Evolutionary conservation across 176 grass and related monocot genomes (phyloP), one percentile per base, ranked within the genome.

Genomic region (Triticum monococcum): DNA sequence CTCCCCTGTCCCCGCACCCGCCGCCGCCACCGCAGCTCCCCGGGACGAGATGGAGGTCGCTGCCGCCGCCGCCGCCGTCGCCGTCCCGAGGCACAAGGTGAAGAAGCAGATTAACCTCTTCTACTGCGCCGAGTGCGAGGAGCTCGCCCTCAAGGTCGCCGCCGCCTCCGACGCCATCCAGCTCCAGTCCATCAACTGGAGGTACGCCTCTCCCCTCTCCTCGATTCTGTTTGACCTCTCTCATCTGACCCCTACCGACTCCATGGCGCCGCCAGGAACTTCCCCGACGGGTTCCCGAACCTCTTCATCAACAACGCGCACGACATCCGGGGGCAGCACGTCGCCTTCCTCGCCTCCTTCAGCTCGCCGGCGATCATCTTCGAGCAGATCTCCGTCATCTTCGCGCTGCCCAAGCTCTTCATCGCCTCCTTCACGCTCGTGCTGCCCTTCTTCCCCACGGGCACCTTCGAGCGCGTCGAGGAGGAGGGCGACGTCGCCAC

Each of bases 401-500:
- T 91, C 86, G 94, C 94, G 37, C 75, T 98, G 85, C 97, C 97
- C 48, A 98, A 93, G 87, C 83, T 92, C 28, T 98, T 98, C 85
- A 92, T 98, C 83, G 88, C 92, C 75, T 96, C 94, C 17, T 98
- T 98, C 84, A 92, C 94, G 4, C 84, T 98, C 72, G 97, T 98
- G 81, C 92, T 98, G 46, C 97, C 97, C 5, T 98, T 96, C 87
- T 98, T 98, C 79, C 93, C 97, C 35, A 98, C 97, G 23, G 97
- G 97, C 45, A 91, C 97, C 71, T 98, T 92, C 82, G 97, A 98
- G 85, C 92, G 97, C 56, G 93, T 98, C 63, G 97, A 98, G 88
- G 97, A 98, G 78, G 94, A 98, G 60, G 97, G 97, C 35, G 97
- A 98, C 80, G 97, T 98, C 33, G 94, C 97, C 54, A 98, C 97